Evolutionary conservation across 805 yeast species (phyloP).

Genomic region (Sugiyamaella chiloensis): DNA sequence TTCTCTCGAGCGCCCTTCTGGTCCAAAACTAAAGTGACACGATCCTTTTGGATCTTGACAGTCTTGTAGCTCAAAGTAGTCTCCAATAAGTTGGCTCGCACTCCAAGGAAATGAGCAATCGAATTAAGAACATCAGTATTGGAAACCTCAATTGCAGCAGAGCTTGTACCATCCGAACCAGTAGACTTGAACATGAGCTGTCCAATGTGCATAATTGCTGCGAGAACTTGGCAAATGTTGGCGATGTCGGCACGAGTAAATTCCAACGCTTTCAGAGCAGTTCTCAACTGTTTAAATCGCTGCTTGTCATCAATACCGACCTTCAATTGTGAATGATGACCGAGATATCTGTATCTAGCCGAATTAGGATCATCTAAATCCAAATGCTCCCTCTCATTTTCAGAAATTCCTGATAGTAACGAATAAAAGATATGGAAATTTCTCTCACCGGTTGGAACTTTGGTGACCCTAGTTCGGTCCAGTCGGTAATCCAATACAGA

Average conservation of each 20-base stretch:
- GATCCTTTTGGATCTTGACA: constrained; percentile 35
- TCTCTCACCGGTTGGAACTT: constrained; percentile 45
- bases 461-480: constrained; percentile 22
- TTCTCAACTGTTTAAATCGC: constrained; percentile 45
- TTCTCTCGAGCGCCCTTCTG: constrained; percentile 40
- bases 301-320: constrained; percentile 48
- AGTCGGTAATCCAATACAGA: constrained; percentile 53
- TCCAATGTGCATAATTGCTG: constrained; percentile 44
- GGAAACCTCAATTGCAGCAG: constrained; percentile 36
- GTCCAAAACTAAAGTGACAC: constrained; percentile 42
- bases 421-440: constrained; percentile 60
- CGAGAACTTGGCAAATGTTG: constrained; percentile 46
- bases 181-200: constrained; percentile 37
- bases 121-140: constrained; percentile 34
- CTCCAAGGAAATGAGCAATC: constrained; percentile 40
- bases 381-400: constrained; percentile 39
- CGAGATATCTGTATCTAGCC: constrained; percentile 44
- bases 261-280: constrained; percentile 49
- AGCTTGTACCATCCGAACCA: constrained; percentile 33
- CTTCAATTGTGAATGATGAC: constrained; percentile 40
- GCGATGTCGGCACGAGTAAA: constrained; percentile 46
- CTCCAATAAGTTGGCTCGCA: constrained; percentile 36
- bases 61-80: constrained; percentile 39
- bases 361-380: constrained; percentile 36
- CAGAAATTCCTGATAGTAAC: constrained; percentile 49